Evolutionary conservation across 2,329 filamentous ascomycete genomes (phyloP), one percentile per base, ranked within the genome.

Genomic region (Arthroderma sp.): DNA sequence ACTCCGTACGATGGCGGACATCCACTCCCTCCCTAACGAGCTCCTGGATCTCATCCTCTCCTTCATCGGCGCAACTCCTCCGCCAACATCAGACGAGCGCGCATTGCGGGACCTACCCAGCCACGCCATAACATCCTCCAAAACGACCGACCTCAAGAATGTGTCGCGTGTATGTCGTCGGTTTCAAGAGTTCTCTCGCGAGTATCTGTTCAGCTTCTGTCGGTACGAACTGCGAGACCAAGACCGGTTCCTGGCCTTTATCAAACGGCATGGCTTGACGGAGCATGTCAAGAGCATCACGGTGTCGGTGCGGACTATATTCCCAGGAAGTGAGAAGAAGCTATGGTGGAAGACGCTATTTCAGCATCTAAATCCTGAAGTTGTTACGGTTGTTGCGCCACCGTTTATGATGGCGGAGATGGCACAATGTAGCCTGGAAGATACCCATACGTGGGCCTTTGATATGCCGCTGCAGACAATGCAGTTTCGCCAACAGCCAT

Each of bases 401-500:
- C 83, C 85, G 0, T 74, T 77, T 2, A 79, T 82, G 17, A 74
- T 90, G 6, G 82, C 83, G 1, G 77, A 77, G 0, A 72, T 88
- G 53, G 71, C 85, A 3, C 79, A 80, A 17, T 79, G 79, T 4
- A 75, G 74, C 58, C 73, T 86, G 28, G 77, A 80, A 54, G 73
- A 81, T 39, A 74, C 75, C 8, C 81, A 86, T 64, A 73, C 74
- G 4, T 86, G 83, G 82, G 78, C 78, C 23, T 87, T 87, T 63
- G 76, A 81, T 57, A 81, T 81, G 60, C 77, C 77, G 5, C 78
- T 80, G 56, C 85, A 88, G 63, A 76, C 84, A 41, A 67, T 88
- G 5, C 74, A 76, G 55, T 66, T 82, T 56, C 54, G 54, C 49
- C 33, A 57, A 55, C 41, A 25, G 47, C 35, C 8, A 13, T 21